A percentile compares a stretch with the other conserved stretches of the same genome.
phyloP scores from a whole-genome alignment of 2,329 filamentous ascomycete species.

The Tympanopsis confertula region DNA sequence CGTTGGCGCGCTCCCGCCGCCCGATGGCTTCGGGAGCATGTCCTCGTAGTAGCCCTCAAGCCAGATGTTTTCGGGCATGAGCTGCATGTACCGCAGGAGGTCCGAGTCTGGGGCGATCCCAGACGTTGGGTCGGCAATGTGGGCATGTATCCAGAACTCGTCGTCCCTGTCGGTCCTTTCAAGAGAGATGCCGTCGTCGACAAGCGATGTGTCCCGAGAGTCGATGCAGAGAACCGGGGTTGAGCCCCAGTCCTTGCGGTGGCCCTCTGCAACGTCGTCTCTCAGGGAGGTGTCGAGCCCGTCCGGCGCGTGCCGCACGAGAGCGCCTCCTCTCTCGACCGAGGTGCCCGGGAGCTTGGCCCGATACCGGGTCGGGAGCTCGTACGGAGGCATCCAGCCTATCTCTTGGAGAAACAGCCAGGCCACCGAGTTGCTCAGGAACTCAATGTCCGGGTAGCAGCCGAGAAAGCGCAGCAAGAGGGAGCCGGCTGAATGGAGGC shows the following conservation, averaged over 20 bases:
- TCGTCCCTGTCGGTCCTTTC: constrained; percentile 38
- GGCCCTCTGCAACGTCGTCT: constrained; percentile 29
- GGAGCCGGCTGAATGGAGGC: constrained; percentile 49
- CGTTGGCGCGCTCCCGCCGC: background rate
- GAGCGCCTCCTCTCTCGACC: constrained; percentile 27
- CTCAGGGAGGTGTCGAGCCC: constrained; percentile 19
- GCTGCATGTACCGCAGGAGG: constrained; percentile 47
- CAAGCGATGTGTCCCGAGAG: constrained; percentile 49
- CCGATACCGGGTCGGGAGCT: constrained; percentile 53
- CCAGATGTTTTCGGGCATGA: constrained; percentile 47
- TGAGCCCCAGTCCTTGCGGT: constrained; percentile 47
- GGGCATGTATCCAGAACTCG: constrained; percentile 66
- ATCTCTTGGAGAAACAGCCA: constrained; percentile 68
- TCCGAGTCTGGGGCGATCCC: constrained; percentile 47
- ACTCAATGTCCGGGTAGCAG: constrained; percentile 40
- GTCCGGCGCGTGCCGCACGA: constrained; percentile 22
- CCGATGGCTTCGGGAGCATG: constrained; percentile 38
- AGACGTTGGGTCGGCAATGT: constrained; percentile 69
- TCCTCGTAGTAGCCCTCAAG: constrained; percentile 42
- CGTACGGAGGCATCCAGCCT: constrained; percentile 59
- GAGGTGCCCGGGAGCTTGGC: constrained; percentile 37
- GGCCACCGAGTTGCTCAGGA: constrained; percentile 31
- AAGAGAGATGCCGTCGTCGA: constrained; percentile 71
- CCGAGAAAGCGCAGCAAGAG: constrained; percentile 49
- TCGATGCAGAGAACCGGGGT: constrained; percentile 65